Conservation (phyloP, 2,329 filamentous ascomycete genomes). For the Fusarium ramigenum region DNA sequence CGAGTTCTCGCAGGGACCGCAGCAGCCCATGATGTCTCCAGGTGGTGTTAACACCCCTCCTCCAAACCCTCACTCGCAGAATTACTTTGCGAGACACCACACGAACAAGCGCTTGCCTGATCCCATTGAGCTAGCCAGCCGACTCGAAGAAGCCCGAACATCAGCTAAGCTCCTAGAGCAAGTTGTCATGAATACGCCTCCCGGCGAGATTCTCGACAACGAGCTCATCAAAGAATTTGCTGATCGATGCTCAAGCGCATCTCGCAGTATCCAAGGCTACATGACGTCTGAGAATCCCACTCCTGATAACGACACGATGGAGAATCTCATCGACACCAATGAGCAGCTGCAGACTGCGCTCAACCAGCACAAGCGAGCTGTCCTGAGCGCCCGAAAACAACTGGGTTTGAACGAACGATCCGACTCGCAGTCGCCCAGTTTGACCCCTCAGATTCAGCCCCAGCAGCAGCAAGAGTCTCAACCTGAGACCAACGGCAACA, state of each 20-base stretch:
- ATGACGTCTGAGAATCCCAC: conserved; percentile 81
- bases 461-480: conserved; percentile 17
- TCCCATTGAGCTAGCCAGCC: conserved; percentile 79
- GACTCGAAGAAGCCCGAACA: conserved; percentile 89
- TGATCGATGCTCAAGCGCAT: conserved; percentile 83
- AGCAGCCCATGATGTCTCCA: conserved; percentile 25
- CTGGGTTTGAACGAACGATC: conserved; percentile 52
- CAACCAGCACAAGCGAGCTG: conserved; percentile 84
- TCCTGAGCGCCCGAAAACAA: conserved; percentile 70
- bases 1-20: conserved; percentile 32
- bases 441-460: conserved; percentile 33
- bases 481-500: conserved; percentile 45
- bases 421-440: conserved; percentile 42
- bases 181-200: conserved; percentile 85
- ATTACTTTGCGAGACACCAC: conserved; percentile 66
- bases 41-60: conserved; percentile 12
- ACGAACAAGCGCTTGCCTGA: conserved; percentile 65
- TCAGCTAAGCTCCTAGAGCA: conserved; percentile 93
- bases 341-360: conserved; percentile 86
- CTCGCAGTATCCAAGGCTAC: conserved; percentile 84
- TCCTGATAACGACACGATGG: conserved; percentile 93
- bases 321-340: conserved; percentile 92
- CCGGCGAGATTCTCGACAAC: conserved; percentile 78
- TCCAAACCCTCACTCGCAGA: conserved; percentile 56
- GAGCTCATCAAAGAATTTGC: conserved; percentile 95